Percentiles rank a stretch among this genome's conserved stretches.
Conservation (phyloP, 495 filamentous ascomycete species). For the Cetradonia linearis region DNA sequence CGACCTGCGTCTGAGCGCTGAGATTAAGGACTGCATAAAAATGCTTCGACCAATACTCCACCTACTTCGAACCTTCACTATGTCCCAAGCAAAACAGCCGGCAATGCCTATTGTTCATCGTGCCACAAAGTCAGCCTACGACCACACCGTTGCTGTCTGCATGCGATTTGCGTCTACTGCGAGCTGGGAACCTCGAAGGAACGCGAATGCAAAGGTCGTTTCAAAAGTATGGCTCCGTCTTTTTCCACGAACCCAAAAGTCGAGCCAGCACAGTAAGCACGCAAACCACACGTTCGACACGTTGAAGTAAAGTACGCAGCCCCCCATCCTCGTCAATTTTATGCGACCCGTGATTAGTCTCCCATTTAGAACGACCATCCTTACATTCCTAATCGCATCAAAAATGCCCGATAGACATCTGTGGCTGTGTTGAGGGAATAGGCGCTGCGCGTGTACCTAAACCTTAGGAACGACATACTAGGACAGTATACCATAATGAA, state of each 20-base stretch:
- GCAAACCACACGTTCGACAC: background rate
- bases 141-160: background rate
- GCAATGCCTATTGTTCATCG: no score
- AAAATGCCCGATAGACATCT: conserved; percentile 9
- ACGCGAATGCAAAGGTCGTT: background rate
- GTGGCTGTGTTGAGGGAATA: conserved; percentile 5
- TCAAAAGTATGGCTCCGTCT: background rate
- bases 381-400: background rate
- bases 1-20: conserved; percentile 1
- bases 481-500: background rate
- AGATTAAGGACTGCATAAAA: background rate
- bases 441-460: background rate
- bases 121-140: background rate
- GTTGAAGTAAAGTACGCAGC: background rate
- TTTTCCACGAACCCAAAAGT: background rate
- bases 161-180: background rate
- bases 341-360: background rate
- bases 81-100: no score
- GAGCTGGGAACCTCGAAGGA: background rate
- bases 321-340: background rate
- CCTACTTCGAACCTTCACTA: background rate
- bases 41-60: background rate
- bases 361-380: background rate
- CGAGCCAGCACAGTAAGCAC: background rate
- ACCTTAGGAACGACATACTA: background rate